These are phyloP conservation scores for Immersiella caudata DNA, from an alignment of 495 filamentous ascomycete species.

Conservation along the genomic window DNA sequence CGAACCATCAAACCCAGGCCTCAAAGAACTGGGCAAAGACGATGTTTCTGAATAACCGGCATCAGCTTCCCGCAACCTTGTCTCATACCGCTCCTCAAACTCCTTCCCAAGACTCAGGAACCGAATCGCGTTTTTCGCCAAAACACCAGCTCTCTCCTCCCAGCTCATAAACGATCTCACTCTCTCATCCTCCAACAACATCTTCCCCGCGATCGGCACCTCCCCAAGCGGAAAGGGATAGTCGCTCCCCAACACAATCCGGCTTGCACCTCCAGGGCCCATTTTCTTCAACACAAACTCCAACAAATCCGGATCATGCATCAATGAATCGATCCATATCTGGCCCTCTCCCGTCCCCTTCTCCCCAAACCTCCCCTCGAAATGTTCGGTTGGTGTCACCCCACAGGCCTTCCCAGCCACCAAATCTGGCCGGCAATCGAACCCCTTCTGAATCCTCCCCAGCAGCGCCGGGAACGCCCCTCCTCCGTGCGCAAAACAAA, in stretches of 20 bases:
- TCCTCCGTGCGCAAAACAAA: conserved; percentile 37
- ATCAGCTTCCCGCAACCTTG: conserved; percentile 17
- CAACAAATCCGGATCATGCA: conserved; percentile 35
- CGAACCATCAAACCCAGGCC: neutral
- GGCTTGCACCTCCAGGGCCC: conserved; percentile 25
- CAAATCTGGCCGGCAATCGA: conserved; percentile 35
- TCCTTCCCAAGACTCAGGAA: conserved; percentile 29
- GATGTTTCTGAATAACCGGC: neutral
- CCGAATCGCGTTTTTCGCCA: conserved; percentile 30
- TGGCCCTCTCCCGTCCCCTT: conserved; percentile 13
- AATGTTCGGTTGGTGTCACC: conserved; percentile 30
- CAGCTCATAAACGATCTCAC: conserved; percentile 31
- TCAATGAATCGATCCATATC: conserved; percentile 35
- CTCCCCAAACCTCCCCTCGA: conserved; percentile 14
- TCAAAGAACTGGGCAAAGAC: neutral
- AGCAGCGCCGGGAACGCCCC: conserved; percentile 36
- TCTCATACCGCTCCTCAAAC: conserved; percentile 28
- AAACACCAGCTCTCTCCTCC: conserved; percentile 29
- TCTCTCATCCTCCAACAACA: conserved; percentile 29
- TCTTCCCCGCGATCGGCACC: conserved; percentile 32
- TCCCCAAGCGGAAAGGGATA: conserved; percentile 37
- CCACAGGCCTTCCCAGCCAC: conserved; percentile 28
- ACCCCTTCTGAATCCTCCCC: conserved; percentile 36
- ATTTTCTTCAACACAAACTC: conserved; percentile 32
- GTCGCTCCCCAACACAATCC: conserved; percentile 34